A percentile compares a stretch with the other conserved stretches of the same genome.
phyloP scores from a whole-genome alignment of 495 filamentous ascomycete species.

The Penicillium waksmanii region DNA sequence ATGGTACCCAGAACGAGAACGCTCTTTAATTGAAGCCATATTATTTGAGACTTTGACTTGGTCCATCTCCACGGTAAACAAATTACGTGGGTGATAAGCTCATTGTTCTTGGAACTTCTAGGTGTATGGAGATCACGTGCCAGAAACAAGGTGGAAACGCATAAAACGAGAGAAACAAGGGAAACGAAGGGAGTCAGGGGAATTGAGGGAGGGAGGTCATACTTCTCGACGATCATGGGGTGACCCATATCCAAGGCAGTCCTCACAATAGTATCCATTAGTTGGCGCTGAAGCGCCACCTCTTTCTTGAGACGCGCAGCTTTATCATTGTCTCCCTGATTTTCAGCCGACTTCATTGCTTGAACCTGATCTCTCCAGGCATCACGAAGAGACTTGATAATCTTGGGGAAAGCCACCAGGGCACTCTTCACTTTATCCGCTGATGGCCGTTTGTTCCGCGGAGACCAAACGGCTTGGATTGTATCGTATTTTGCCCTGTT shows the following conservation, averaged over 20 bases:
- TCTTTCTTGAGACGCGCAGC: slow-evolving; percentile 45
- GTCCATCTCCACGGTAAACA: slow-evolving; percentile 29
- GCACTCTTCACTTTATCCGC: slow-evolving; percentile 54
- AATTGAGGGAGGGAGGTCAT: slow-evolving; percentile 35
- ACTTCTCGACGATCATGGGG: slow-evolving; percentile 66
- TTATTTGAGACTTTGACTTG: slow-evolving; percentile 26
- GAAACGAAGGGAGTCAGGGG: background rate
- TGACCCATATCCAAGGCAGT: slow-evolving; percentile 65
- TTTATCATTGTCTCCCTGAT: slow-evolving; percentile 49
- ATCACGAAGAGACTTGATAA: slow-evolving; percentile 65
- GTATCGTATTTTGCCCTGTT: slow-evolving; percentile 65
- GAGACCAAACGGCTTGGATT: slow-evolving; percentile 66
- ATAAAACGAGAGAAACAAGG: slow-evolving; percentile 20
- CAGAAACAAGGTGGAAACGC: slow-evolving; percentile 13
- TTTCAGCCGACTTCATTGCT: slow-evolving; percentile 60
- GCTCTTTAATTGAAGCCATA: slow-evolving; percentile 35
- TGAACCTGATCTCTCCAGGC: slow-evolving; percentile 63
- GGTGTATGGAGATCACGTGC: slow-evolving; percentile 35
- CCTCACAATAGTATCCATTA: slow-evolving; percentile 62
- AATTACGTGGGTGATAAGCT: slow-evolving; percentile 42
- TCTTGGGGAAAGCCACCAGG: slow-evolving; percentile 61
- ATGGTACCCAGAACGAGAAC: slow-evolving; percentile 11
- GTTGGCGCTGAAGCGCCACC: slow-evolving; percentile 60
- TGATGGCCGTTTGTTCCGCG: slow-evolving; percentile 49
- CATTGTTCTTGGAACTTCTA: slow-evolving; percentile 41